Conservation (phyloP, 805 yeast species). For the Lachancea mirantina region DNA sequence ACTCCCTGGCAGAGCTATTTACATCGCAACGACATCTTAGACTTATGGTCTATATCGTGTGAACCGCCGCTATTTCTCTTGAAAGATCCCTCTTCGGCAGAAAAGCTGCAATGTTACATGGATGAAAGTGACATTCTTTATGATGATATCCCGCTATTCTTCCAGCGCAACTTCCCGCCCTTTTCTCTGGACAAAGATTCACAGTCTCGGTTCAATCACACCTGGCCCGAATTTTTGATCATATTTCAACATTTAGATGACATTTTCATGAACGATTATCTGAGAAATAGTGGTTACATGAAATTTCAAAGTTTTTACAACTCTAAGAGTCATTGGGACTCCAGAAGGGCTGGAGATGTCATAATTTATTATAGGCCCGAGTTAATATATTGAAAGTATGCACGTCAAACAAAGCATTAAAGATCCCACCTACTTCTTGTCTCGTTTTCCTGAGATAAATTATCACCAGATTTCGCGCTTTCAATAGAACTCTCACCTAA, state of each 20-base stretch:
- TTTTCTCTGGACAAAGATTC: slow-evolving; percentile 19
- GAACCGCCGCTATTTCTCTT: slow-evolving; percentile 67
- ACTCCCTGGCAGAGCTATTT: slow-evolving; percentile 90
- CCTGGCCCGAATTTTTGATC: slow-evolving; percentile 70
- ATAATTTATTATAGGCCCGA: slow-evolving; percentile 44
- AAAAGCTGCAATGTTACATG: slow-evolving; percentile 42
- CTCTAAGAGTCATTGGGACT: slow-evolving; percentile 79
- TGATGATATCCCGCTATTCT: slow-evolving; percentile 51
- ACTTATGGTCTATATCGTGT: slow-evolving; percentile 77
- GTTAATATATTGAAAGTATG: no score
- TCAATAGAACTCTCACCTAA: no score
- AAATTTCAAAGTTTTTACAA: slow-evolving; percentile 61
- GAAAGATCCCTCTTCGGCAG: slow-evolving; percentile 22
- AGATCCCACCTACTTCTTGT: slow-evolving; percentile 16
- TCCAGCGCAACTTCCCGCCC: slow-evolving; percentile 48
- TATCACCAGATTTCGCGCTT: not conserved
- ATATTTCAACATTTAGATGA: slow-evolving; percentile 59
- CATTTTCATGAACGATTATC: slow-evolving; percentile 34
- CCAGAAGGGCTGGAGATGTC: slow-evolving; percentile 70
- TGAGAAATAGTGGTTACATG: slow-evolving; percentile 38
- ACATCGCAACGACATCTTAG: slow-evolving; percentile 46
- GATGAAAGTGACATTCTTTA: slow-evolving; percentile 88
- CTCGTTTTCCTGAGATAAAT: not conserved
- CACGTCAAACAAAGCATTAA: no score
- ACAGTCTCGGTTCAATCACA: slow-evolving; percentile 35